Conservation (phyloP, 192 early-diverging fungal genomes). For the Borealophlyctis nickersoniae region DNA sequence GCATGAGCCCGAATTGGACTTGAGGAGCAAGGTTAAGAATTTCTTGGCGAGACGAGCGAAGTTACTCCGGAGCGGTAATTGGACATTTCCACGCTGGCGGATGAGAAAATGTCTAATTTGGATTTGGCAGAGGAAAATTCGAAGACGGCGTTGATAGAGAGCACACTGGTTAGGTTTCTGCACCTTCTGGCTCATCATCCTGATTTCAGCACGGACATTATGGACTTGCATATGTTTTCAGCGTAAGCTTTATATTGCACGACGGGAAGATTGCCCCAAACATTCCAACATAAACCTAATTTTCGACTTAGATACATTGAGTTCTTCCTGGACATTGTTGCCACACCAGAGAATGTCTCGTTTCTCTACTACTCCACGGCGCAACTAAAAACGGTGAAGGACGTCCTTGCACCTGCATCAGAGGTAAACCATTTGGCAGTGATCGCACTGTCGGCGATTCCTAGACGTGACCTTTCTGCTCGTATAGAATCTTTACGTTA, state of each 20-base stretch:
- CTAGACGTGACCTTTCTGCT: neutral
- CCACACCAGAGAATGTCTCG: slow-evolving; percentile 76
- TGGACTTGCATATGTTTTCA: slow-evolving; percentile 53
- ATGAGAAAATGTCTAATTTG: too few relatives aligned
- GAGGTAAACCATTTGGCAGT: slow-evolving; percentile 40
- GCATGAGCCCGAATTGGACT: slow-evolving; percentile 75
- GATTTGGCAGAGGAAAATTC: neutral
- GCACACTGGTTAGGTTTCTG: slow-evolving; percentile 57
- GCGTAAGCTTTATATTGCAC: slow-evolving; percentile 21
- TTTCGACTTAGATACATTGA: slow-evolving; percentile 65
- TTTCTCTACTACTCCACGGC: slow-evolving; percentile 72
- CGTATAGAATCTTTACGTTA: slow-evolving; percentile 68
- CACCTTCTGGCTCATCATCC: slow-evolving; percentile 83
- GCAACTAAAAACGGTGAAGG: slow-evolving; percentile 73
- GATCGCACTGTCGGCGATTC: slow-evolving; percentile 10
- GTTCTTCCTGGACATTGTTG: slow-evolving; percentile 78
- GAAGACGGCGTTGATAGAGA: slow-evolving; percentile 50
- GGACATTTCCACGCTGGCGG: neutral
- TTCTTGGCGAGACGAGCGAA: slow-evolving; percentile 40
- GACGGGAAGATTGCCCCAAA: neutral
- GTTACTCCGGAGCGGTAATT: slow-evolving; percentile 22
- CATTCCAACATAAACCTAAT: neutral
- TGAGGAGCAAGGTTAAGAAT: slow-evolving; percentile 58
- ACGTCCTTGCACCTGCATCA: slow-evolving; percentile 44
- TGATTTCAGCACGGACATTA: slow-evolving; percentile 58